Evolutionary conservation across 192 early-diverging fungal species (phyloP).

Genomic region (Linnemannia hyalina): DNA sequence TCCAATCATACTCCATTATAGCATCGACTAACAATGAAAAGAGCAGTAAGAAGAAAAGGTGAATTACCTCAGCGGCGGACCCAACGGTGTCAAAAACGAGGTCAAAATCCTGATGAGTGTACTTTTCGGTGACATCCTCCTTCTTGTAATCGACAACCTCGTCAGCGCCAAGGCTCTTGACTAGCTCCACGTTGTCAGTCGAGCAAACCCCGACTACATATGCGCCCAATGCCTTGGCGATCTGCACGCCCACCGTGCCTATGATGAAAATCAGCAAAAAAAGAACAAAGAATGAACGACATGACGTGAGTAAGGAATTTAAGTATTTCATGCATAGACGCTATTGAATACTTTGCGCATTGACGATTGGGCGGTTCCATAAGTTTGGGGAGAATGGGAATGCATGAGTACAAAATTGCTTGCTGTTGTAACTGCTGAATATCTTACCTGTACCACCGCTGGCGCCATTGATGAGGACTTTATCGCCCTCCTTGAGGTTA

Average conservation of each 20-base stretch:
- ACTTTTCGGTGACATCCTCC: constrained; percentile 38
- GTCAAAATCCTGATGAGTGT: constrained; percentile 53
- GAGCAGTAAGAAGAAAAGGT: not conserved
- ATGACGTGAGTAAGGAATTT: not conserved
- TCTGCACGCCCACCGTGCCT: constrained; percentile 63
- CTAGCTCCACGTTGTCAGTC: constrained; percentile 60
- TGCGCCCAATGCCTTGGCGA: constrained; percentile 66
- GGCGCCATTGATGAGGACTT: constrained; percentile 64
- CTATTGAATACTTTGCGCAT: not conserved
- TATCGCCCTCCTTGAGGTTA: constrained; percentile 40
- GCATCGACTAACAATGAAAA: too few species aligned
- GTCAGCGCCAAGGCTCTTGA: constrained; percentile 68
- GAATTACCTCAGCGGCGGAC: constrained; percentile 26
- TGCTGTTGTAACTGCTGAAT: not conserved
- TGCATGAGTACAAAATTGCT: too few species aligned
- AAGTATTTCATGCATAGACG: not conserved
- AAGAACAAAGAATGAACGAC: not conserved
- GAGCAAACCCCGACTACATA: constrained; percentile 69
- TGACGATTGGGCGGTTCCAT: not conserved
- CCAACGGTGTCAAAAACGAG: constrained; percentile 63
- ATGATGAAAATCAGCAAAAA: too few species aligned
- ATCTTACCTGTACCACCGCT: constrained; percentile 60
- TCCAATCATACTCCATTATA: too few species aligned
- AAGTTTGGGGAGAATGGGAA: too few species aligned
- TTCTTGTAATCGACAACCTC: constrained; percentile 68